A percentile compares a stretch with the other conserved stretches of the same genome.
These are phyloP conservation scores for Pythium pectinolyticum DNA, from an alignment of 352 stramenopile genomes.

Conservation along the genomic window DNA sequence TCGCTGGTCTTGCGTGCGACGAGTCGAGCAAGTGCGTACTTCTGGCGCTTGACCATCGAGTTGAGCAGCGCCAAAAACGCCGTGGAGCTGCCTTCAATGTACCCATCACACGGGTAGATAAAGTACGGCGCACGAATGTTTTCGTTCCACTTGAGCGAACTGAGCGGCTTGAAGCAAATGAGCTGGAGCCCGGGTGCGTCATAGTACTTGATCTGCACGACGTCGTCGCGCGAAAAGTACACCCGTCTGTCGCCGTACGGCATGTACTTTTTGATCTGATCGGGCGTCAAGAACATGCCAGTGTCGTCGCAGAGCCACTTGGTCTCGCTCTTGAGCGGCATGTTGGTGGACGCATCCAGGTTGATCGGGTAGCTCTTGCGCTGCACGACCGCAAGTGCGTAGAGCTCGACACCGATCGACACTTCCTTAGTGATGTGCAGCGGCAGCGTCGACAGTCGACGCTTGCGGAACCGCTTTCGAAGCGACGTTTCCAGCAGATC, in stretches of 20 bases:
- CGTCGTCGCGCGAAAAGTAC: slow-evolving; percentile 79
- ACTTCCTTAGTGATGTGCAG: slow-evolving; percentile 72
- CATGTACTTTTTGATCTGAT: slow-evolving; percentile 80
- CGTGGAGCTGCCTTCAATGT: slow-evolving; percentile 72
- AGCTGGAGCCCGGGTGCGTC: slow-evolving; percentile 70
- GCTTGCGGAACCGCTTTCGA: slow-evolving; percentile 81
- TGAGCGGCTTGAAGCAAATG: slow-evolving; percentile 76
- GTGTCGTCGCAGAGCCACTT: slow-evolving; percentile 88
- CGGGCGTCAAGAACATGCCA: slow-evolving; percentile 61
- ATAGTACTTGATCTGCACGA: slow-evolving; percentile 81
- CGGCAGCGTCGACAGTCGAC: slow-evolving; percentile 61
- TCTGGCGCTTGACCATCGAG: slow-evolving; percentile 65
- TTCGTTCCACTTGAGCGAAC: slow-evolving; percentile 59
- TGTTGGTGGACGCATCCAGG: slow-evolving; percentile 73
- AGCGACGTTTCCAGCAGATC: slow-evolving; percentile 77
- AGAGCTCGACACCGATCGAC: slow-evolving; percentile 78
- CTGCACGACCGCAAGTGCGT: slow-evolving; percentile 59
- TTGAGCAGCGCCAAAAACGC: slow-evolving; percentile 71
- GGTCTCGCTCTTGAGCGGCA: slow-evolving; percentile 71
- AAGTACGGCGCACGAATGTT: slow-evolving; percentile 82
- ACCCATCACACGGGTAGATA: slow-evolving; percentile 74
- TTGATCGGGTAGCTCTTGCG: slow-evolving; percentile 59
- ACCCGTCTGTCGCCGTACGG: slow-evolving; percentile 74
- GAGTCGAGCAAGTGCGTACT: slow-evolving; percentile 65
- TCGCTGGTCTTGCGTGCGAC: slow-evolving; percentile 77